Evolutionary conservation across 495 filamentous ascomycete species (phyloP).

Genomic region (Saxophila tyrrhenica): DNA sequence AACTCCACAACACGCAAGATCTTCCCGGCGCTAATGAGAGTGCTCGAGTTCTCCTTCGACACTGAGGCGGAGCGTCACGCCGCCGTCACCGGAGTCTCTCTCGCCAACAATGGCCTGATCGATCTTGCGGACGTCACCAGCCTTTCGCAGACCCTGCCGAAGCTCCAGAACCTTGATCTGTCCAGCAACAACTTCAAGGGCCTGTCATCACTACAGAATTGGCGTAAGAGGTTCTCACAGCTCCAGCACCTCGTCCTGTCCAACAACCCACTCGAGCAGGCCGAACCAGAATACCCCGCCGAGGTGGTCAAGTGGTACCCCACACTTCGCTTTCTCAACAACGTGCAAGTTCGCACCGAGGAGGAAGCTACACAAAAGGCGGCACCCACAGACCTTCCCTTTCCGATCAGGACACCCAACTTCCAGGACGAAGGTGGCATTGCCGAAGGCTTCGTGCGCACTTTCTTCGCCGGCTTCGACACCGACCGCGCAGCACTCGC

Average conservation of each 20-base stretch:
- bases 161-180: slow-evolving; percentile 73
- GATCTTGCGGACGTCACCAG: slow-evolving; percentile 57
- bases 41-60: slow-evolving; percentile 62
- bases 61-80: slow-evolving; percentile 53
- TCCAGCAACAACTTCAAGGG: slow-evolving; percentile 65
- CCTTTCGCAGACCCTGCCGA: slow-evolving; percentile 64
- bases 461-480: slow-evolving; percentile 69
- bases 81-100: slow-evolving; percentile 61
- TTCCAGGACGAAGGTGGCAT: slow-evolving; percentile 69
- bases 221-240: slow-evolving; percentile 64
- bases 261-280: slow-evolving; percentile 59
- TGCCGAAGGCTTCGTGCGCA: slow-evolving; percentile 59
- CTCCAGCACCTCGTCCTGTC: slow-evolving; percentile 69
- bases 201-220: slow-evolving; percentile 45
- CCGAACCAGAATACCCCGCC: slow-evolving; percentile 48
- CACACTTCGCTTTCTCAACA: slow-evolving; percentile 59
- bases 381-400: slow-evolving; percentile 40
- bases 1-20: slow-evolving; percentile 68
- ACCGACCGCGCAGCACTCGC: slow-evolving; percentile 51
- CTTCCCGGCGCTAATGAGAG: slow-evolving; percentile 76
- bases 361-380: slow-evolving; percentile 44
- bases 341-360: slow-evolving; percentile 54
- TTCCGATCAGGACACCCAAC: slow-evolving; percentile 56
- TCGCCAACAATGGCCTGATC: slow-evolving; percentile 64
- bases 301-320: slow-evolving; percentile 78